Evolutionary conservation across 306 rosid genomes (phyloP).

Genomic region (cucumber (Cucumis sativus)): Cucumber_9930_V3 NC_026657.2:13779001-13779500

Average conservation of each 20-base stretch:
- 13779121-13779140: not conserved
- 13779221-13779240: conserved; percentile 18
- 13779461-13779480: conserved; percentile 54
- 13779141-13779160: not conserved
- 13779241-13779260: conserved; percentile 13
- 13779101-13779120: not conserved
- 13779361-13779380: conserved; percentile 71
- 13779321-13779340: conserved; percentile 61
- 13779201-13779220: conserved; percentile 26
- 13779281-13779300: conserved; percentile 20
- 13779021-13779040: not conserved
- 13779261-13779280: conserved; percentile 21
- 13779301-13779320: conserved; percentile 30
- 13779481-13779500: conserved; percentile 65
- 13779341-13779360: conserved; percentile 57
- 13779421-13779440: conserved; percentile 30
- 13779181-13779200: not conserved
- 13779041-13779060: not conserved
- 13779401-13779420: conserved; percentile 26
- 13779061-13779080: not conserved
- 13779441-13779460: conserved; percentile 47
- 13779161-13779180: not conserved
- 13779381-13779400: conserved; percentile 61
- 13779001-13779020: not conserved
- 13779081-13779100: not conserved